Conservation (phyloP, 2,329 filamentous ascomycete species). For the Trichoderma sp. region DNA sequence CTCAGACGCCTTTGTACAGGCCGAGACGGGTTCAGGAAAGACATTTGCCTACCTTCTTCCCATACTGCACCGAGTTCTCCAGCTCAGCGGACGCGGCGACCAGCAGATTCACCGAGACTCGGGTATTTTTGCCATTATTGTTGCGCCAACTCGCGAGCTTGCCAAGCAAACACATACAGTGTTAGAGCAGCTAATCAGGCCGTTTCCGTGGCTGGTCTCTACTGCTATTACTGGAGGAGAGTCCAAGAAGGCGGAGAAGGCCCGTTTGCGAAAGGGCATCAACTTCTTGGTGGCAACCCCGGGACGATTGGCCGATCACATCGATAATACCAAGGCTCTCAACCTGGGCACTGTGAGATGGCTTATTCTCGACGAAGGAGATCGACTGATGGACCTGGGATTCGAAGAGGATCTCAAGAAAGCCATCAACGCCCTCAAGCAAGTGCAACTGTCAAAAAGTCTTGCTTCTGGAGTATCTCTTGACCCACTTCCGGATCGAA, state of each 20-base stretch:
- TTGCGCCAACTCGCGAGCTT: slow-evolving; percentile 90
- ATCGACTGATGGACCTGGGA: slow-evolving; percentile 96
- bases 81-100: slow-evolving; percentile 63
- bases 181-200: slow-evolving; percentile 81
- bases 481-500: slow-evolving; percentile 69
- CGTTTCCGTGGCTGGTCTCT: slow-evolving; percentile 90
- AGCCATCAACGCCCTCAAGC: slow-evolving; percentile 78
- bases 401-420: slow-evolving; percentile 93
- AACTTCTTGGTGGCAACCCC: slow-evolving; percentile 97
- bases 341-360: slow-evolving; percentile 88
- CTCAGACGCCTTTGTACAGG: slow-evolving; percentile 92
- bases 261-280: slow-evolving; percentile 87
- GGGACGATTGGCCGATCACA: slow-evolving; percentile 84
- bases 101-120: slow-evolving; percentile 75
- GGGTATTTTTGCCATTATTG: slow-evolving; percentile 88
- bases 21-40: slow-evolving; percentile 96
- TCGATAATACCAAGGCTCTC: slow-evolving; percentile 87
- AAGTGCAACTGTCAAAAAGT: slow-evolving; percentile 60
- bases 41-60: slow-evolving; percentile 94
- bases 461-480: slow-evolving; percentile 61
- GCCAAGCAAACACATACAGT: slow-evolving; percentile 92
- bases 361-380: slow-evolving; percentile 93
- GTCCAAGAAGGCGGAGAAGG: slow-evolving; percentile 81
- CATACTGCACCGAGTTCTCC: slow-evolving; percentile 84
- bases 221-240: slow-evolving; percentile 76